Percentiles rank a stretch among this genome's conserved stretches.
These are phyloP conservation scores for Mikania micrantha DNA, from an alignment of 129 eudicot genomes.

Conservation along the genomic window DNA sequence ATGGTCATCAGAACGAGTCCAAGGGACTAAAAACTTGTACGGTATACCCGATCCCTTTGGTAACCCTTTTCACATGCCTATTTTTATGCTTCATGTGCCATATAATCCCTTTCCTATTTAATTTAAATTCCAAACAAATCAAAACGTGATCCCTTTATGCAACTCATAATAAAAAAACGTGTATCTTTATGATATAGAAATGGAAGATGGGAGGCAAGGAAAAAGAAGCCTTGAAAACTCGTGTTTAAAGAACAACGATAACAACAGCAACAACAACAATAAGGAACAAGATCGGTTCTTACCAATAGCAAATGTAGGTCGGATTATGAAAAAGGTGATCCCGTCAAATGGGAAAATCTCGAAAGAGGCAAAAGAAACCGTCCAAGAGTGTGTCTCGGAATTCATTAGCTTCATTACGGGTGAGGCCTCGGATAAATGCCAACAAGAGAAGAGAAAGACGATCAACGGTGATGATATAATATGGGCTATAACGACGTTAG, in stretches of 20 bases:
- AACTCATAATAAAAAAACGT: constrained; percentile 16
- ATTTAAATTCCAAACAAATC: constrained; percentile 28
- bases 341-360: constrained; percentile 71
- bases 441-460: constrained; percentile 70
- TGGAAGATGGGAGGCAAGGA: constrained; percentile 58
- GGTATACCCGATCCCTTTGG: constrained; percentile 32
- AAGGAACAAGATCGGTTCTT: constrained; percentile 72
- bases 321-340: constrained; percentile 71
- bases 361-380: constrained; percentile 72
- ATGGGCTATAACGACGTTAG: constrained; percentile 70
- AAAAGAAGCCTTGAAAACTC: constrained; percentile 42
- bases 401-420: constrained; percentile 76
- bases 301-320: constrained; percentile 73
- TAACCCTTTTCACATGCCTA: constrained; percentile 53
- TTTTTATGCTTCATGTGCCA: constrained; percentile 38
- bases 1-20: constrained; percentile 51
- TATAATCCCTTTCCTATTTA: constrained; percentile 18
- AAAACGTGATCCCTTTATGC: constrained; percentile 24
- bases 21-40: constrained; percentile 38
- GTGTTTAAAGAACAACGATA: constrained; percentile 27
- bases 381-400: constrained; percentile 80
- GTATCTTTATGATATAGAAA: constrained; percentile 9
- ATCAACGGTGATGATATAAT: constrained; percentile 75
- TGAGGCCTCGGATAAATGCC: constrained; percentile 77
- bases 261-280: constrained; percentile 27